Evolutionary conservation across 192 early-diverging fungal genomes (phyloP), one percentile per base, ranked within the genome.

Genomic region (Podila clonocystis): DNA sequence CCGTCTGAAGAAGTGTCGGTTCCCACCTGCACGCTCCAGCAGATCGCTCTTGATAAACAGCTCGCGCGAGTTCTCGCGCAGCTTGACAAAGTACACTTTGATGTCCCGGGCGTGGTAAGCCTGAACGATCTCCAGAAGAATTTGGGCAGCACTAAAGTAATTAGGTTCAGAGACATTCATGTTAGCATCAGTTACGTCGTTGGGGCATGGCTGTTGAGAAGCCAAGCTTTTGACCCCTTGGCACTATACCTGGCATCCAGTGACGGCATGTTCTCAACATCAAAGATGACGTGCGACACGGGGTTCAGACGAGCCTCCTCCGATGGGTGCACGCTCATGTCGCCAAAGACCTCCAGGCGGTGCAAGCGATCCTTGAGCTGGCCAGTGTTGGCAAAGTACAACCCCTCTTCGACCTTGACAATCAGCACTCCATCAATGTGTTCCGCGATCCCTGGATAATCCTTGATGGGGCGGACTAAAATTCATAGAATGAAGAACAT

Each of bases 311-410:
- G 89, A 15, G 98, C 94, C 19, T 91, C 91, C 74, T 98, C 97
- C 0, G 95, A 96, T 8, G 98, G 98, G 84, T 99, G 98, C 29
- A 96, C 93, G 15, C 91, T 90, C 87, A 98, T 91, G 73, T 97
- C 96, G 38, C 98, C 97, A 85, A 95, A 96, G 73, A 94, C 86
- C 72, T 99, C 98, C 33, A 98, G 84, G 30, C 98, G 93, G 58
- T 95, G 93, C 36, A 99, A 84, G 19, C 97, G 87, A 63, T 98
- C 98, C 82, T 96, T 96, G 55, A 99, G 86, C 85, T 99, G 97
- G 5, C 97, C 97, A 30, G 94, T 93, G 74, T 99, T 99, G 57
- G 97, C 97, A 89, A 99, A 99, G 82, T 95, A 99, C 58, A 99
- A 83, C 5, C 94, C 93, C 73, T 99, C 98, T 67, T 97, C 94